Base-by-base conservation (phyloP, 345 rosid genomes). In the Acer negundo region DNA sequence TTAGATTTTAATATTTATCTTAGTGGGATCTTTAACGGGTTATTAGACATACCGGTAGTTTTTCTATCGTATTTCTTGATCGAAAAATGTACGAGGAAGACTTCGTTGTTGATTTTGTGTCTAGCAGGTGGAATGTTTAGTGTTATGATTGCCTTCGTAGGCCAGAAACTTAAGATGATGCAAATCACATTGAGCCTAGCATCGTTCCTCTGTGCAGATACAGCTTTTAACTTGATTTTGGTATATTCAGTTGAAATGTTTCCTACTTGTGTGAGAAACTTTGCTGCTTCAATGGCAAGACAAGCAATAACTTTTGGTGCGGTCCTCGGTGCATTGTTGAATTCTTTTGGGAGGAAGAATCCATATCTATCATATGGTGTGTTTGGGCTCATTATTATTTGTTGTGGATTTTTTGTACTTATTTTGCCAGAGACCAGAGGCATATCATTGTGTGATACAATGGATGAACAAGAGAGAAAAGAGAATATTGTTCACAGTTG, bases 381-480 rank as follows among this genome's bases (percentile, higher is more conserved):
- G 20, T 85, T 83, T 19, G 88, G 86, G 24, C 4, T 35, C 6
- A 35, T 35, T 35, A 35, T 35, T 35, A 35, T 35, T 35, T 35
- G 5, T 35, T 4, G 38, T 35, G 38, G 38, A 35, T 35, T 35
- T 3, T 35, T 35, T 4, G 6, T 35, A 3, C 38, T 35, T 35
- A 35, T 35, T 4, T 35, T 35, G 38, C 38, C 38, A 3, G 38
- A 35, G 35, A 85, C 86, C 2, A 82, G 68, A 74, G 81, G 79
- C 22, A 42, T 56, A 28, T 63, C 79, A 26, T 80, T 85, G 7
- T 83, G 82, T 15, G 84, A 85, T 68, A 28, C 84, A 0, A 78
- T 83, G 88, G 84, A 82, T 49, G 82, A 85, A 65, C 84, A 85
- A 44, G 84, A 80, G 65, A 55, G 76, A 28, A 80, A 65, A 51